Percentiles rank a stretch among this genome's conserved stretches.
Conservation (phyloP, 2,329 filamentous ascomycete species). For the Tolypocladium endophyticum region DNA sequence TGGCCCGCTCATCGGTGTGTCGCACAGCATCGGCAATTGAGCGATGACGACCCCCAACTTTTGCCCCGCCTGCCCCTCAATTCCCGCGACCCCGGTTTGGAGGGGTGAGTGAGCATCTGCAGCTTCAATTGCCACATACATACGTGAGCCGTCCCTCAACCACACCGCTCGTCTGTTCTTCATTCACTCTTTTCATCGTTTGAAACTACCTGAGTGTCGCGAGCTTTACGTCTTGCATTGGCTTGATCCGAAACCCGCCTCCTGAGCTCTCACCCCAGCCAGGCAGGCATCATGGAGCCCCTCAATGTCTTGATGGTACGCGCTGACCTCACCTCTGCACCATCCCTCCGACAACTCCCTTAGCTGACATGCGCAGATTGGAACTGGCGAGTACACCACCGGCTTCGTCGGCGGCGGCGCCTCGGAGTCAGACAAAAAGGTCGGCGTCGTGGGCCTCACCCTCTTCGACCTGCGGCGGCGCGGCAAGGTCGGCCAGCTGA, state of each 20-base stretch:
- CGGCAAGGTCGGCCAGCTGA: conserved; percentile 76
- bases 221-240: not conserved
- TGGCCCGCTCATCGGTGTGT: not conserved
- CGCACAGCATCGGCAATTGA: not conserved
- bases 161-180: too few relatives aligned
- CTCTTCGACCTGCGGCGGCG: conserved; percentile 80
- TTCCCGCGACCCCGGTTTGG: not conserved
- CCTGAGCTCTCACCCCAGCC: not conserved
- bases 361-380: conserved; percentile 43
- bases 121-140: not conserved
- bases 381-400: conserved; percentile 94
- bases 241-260: not conserved
- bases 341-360: not conserved
- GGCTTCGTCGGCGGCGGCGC: conserved; percentile 79
- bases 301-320: conserved; percentile 60
- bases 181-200: not conserved
- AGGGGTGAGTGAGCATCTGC: not conserved
- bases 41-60: not conserved
- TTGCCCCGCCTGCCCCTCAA: not conserved
- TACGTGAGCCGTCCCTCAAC: not conserved
- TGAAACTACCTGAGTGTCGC: too few relatives aligned
- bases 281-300: conserved; percentile 36
- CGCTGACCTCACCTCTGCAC: conserved; percentile 9
- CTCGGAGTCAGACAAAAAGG: conserved; percentile 88
- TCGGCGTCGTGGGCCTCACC: conserved; percentile 83